Evolutionary conservation across 495 filamentous ascomycete species (phyloP).

Genomic region (Penicillium canariense): DNA sequence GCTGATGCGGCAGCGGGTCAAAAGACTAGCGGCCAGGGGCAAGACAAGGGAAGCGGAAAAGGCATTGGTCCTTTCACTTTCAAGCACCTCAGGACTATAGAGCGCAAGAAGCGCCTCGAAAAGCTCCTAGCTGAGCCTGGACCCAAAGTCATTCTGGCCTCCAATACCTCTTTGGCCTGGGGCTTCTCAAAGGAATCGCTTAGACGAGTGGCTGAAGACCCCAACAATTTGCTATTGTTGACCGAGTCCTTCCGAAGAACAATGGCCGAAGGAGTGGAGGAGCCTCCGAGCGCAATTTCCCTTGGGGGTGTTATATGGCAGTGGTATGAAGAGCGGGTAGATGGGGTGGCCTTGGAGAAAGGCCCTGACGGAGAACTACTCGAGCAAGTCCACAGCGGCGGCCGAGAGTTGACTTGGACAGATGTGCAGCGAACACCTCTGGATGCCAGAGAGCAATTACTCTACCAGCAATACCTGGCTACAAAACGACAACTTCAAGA

Average conservation of each 20-base stretch:
- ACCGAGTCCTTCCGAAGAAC: conserved; percentile 63
- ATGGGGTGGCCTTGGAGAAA: conserved; percentile 60
- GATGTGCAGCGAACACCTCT: conserved; percentile 62
- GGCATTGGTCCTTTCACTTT: conserved; percentile 83
- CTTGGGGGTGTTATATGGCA: conserved; percentile 64
- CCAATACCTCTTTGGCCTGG: conserved; percentile 88
- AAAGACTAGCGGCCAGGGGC: conserved; percentile 30
- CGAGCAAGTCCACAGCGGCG: conserved; percentile 63
- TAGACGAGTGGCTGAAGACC: conserved; percentile 66
- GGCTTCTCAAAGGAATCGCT: conserved; percentile 89
- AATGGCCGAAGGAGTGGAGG: conserved; percentile 31
- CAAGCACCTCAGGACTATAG: conserved; percentile 75
- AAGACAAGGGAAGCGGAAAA: conserved; percentile 41
- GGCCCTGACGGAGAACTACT: conserved; percentile 56
- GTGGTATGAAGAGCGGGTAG: conserved; percentile 67
- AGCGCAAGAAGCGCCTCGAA: conserved; percentile 70
- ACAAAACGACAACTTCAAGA: conserved; percentile 77
- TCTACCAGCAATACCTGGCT: conserved; percentile 90
- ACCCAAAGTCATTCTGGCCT: conserved; percentile 83
- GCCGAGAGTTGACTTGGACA: conserved; percentile 57
- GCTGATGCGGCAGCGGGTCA: conserved; percentile 45
- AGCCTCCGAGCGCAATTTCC: conserved; percentile 31
- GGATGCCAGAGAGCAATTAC: conserved; percentile 66
- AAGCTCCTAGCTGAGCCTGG: conserved; percentile 51
- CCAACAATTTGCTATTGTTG: conserved; percentile 77